phyloP scores from a whole-genome alignment of 192 early-diverging fungal species.

The Coemansia sp. region DNA sequence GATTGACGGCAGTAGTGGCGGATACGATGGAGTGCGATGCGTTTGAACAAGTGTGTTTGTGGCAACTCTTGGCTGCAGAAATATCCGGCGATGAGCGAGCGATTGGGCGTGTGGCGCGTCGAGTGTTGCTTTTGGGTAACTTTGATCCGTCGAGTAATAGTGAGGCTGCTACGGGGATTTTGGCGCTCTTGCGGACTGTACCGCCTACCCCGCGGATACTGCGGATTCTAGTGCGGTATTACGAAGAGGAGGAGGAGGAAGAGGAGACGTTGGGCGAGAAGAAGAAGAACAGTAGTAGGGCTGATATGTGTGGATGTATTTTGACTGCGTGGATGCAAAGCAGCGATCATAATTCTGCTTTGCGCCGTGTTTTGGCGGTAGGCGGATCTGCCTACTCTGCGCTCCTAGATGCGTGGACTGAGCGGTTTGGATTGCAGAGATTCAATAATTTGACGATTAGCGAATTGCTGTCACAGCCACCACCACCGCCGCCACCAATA shows the following conservation, averaged over 20 bases:
- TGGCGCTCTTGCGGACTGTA: conserved; percentile 49
- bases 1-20: conserved; percentile 6
- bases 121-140: conserved; percentile 8
- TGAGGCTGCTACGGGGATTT: conserved; percentile 57
- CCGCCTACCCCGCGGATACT: conserved; percentile 19
- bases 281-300: neutral
- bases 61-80: conserved; percentile 59
- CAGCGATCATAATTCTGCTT: neutral
- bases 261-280: conserved; percentile 1
- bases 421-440: conserved; percentile 3
- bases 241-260: neutral
- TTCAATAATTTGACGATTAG: neutral
- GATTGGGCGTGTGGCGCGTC: conserved; percentile 8
- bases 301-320: conserved; percentile 38
- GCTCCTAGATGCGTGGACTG: conserved; percentile 3
- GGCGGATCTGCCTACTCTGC: too few species aligned
- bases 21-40: conserved; percentile 52
- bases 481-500: too few species aligned
- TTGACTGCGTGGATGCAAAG: conserved; percentile 41
- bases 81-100: conserved; percentile 24
- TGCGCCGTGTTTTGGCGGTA: neutral
- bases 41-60: conserved; percentile 63
- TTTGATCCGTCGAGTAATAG: conserved; percentile 32
- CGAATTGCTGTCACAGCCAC: neutral
- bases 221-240: neutral